These are phyloP conservation scores for Cerioporus squamosus DNA, from an alignment of 1,284 basidiomycete genomes.

Conservation along the genomic window DNA sequence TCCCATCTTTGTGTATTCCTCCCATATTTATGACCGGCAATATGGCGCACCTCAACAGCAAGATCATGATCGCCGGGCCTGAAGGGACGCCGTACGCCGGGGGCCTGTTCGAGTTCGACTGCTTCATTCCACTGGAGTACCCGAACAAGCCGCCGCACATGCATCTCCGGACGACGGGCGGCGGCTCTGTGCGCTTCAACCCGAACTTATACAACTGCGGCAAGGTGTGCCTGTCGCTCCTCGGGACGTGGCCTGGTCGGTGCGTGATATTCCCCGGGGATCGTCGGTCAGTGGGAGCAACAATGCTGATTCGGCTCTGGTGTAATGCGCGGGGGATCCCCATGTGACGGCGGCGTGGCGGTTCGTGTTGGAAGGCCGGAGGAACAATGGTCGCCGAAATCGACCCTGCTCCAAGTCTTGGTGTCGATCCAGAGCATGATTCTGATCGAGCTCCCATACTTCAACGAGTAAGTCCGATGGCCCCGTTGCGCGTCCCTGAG, in stretches of 20 bases:
- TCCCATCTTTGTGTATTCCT: too few species aligned
- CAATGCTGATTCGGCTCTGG: not conserved
- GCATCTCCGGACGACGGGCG: slow-evolving; percentile 56
- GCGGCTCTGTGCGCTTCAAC: slow-evolving; percentile 55
- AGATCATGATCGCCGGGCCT: slow-evolving; percentile 60
- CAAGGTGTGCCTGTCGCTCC: slow-evolving; percentile 56
- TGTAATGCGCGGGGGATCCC: not conserved
- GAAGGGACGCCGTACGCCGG: slow-evolving; percentile 57
- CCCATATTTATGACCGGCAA: too few species aligned
- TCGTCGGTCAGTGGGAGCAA: too few species aligned
- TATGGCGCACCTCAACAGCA: slow-evolving; percentile 35
- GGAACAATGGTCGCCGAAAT: slow-evolving; percentile 55
- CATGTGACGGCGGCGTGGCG: not conserved
- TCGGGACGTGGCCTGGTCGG: slow-evolving; percentile 57
- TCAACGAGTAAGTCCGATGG: slow-evolving; percentile 52
- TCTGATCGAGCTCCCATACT: slow-evolving; percentile 56
- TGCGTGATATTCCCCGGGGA: slow-evolving; percentile 27
- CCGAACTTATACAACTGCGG: slow-evolving; percentile 56
- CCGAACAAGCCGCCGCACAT: slow-evolving; percentile 49
- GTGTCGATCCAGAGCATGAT: slow-evolving; percentile 65
- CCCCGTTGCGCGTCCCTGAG: not conserved
- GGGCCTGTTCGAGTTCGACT: slow-evolving; percentile 63
- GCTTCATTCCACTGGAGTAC: slow-evolving; percentile 55
- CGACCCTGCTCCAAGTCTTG: slow-evolving; percentile 58
- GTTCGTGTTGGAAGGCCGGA: slow-evolving; percentile 42